These are phyloP conservation scores for Trichoderma atroviride DNA, from an alignment of 2,329 filamentous ascomycete species.

Conservation along the genomic window DNA sequence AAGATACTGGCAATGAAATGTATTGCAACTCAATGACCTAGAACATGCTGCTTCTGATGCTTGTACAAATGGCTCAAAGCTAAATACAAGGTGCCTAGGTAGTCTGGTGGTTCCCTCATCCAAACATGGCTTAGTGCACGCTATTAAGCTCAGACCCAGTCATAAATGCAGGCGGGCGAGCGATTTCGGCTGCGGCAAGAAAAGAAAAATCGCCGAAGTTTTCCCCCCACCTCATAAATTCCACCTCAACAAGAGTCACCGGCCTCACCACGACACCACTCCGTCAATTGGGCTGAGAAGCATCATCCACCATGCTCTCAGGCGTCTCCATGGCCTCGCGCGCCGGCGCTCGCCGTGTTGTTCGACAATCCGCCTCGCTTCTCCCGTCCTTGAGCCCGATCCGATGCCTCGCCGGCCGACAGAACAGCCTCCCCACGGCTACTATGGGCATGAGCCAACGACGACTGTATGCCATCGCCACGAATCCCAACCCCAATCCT, in stretches of 20 bases:
- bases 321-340: not conserved
- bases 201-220: not conserved
- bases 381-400: not conserved
- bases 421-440: not conserved
- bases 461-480: not conserved
- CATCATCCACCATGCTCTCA: not conserved
- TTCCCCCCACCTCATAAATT: not conserved
- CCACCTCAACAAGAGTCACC: too few relatives aligned
- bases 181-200: not conserved
- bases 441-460: not conserved
- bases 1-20: too few relatives aligned
- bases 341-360: not conserved
- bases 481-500: constrained; percentile 67
- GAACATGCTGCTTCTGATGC: too few relatives aligned
- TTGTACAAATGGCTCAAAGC: too few relatives aligned
- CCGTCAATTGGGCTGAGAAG: not conserved
- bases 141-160: too few relatives aligned
- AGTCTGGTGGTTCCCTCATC: too few relatives aligned
- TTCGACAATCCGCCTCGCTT: not conserved
- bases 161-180: not conserved
- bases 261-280: not conserved
- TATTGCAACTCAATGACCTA: too few relatives aligned
- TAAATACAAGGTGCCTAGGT: too few relatives aligned
- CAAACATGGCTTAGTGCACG: too few relatives aligned
- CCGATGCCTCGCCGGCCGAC: not conserved